Base-by-base conservation (phyloP, 257 asterid genomes). In the Nicotiana noctiflora region DNA sequence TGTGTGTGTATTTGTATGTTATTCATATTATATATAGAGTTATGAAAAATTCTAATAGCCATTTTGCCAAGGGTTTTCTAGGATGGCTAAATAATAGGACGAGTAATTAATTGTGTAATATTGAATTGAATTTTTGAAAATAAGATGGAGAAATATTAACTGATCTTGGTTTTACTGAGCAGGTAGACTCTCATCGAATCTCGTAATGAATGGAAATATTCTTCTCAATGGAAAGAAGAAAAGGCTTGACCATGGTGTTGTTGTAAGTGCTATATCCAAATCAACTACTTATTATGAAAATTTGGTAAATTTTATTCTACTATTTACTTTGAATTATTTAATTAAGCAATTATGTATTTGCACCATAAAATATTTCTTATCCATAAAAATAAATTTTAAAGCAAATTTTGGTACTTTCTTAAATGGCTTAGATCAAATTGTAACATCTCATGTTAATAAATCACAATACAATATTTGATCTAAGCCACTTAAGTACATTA, bases 111-210 rank as follows among this genome's bases (percentile, higher is more conserved):
- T 2, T 56, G 3, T 77, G 11, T 64, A 27, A 64, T 31, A 31
- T 2, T 64, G 74, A 14, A 13, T 27, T 29, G 19, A 9, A 21
- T 75, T 21, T 25, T 75, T 12, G 25, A 49, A 15, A 23, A 3
- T 78, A 46, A 4, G 11, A 65, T 65, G 18, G 51, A 65, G 23
- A 65, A 31, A 17, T 65, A 17, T 65, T 2, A 17, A 17, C 18
- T 32, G 25, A 65, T 9, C n/a, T 8, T 79, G 12, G 13, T 62
- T 61, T n/a, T 27, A 46, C 32, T 83, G 82, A 46, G 88, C 96
- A 94, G 98, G 98, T 12, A 90, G 95, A 79, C 87, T 91, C 2
- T 84, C 95, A 2, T 86, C 87, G 76, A 94, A 90, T 83, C 94
- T 93, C 6, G 87, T 91, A 5, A 87, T 88, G 93, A 88, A 90